Evolutionary conservation across 2,329 filamentous ascomycete species (phyloP).

Genomic region (Proliferodiscus dingleyae): DNA sequence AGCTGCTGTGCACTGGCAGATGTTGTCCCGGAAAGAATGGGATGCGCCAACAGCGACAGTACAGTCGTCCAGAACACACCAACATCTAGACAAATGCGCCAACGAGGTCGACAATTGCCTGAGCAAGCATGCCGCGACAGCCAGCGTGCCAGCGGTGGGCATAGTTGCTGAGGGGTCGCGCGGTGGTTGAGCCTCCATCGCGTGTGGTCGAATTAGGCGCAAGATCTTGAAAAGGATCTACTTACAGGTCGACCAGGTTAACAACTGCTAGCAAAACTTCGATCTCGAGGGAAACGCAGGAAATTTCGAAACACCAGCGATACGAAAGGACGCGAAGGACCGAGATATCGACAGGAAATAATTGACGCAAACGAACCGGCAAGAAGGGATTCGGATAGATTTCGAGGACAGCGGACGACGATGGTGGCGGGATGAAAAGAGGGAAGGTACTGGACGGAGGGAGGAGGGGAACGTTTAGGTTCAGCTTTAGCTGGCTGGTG

Average conservation of each 20-base stretch:
- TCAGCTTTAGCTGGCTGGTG: not conserved
- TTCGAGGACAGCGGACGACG: constrained; percentile 19
- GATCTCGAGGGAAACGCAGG: constrained; percentile 27
- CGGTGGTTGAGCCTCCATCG: constrained; percentile 24
- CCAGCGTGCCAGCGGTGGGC: constrained; percentile 5
- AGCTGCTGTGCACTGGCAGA: constrained; percentile 13
- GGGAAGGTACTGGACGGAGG: constrained; percentile 10
- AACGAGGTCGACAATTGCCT: constrained; percentile 5
- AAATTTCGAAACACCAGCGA: constrained; percentile 34
- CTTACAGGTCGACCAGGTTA: constrained; percentile 29
- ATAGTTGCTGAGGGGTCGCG: constrained; percentile 21
- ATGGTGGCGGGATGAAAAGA: constrained; percentile 12
- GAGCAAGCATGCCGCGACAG: constrained; percentile 7
- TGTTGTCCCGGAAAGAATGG: constrained; percentile 14
- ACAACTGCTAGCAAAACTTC: constrained; percentile 26
- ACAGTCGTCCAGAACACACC: constrained; percentile 13
- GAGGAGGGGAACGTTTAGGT: constrained; percentile 4
- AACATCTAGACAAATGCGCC: constrained; percentile 20
- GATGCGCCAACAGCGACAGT: constrained; percentile 27
- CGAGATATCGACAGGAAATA: constrained; percentile 33
- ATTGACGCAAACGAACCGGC: constrained; percentile 28
- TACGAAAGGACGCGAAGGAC: constrained; percentile 32
- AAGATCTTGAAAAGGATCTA: constrained; percentile 25
- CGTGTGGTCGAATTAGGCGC: constrained; percentile 27
- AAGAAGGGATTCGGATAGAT: constrained; percentile 20